Base-by-base conservation (phyloP, 495 filamentous ascomycete genomes). In the Amniculicola lignicola region DNA sequence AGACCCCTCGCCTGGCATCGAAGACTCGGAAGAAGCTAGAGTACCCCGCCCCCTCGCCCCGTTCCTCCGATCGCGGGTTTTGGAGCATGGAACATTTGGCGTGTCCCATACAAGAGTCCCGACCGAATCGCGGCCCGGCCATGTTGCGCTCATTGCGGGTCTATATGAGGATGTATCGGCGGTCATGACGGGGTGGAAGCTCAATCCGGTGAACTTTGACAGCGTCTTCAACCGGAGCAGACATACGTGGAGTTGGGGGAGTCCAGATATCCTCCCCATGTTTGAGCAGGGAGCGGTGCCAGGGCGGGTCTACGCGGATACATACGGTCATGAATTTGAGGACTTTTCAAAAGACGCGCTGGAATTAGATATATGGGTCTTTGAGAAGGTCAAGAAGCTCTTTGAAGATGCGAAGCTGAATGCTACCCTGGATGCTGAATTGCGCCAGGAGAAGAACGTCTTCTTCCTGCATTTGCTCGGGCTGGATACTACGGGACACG, bases 161-260 rank as follows among this genome's bases (percentile, higher is more conserved):
- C 75, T 99, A 41, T 99, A 99, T 67, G 94, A 99, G 69, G 94
- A 99, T 76, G 94, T 99, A 4, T 96, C 92, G 36, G 85, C 94
- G 2, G 94, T 99, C 16, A 95, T 86, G 27, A 99, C 94, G 7
- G 94, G 94, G 12, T 99, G 94, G 94, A 97, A 97, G 71, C 71
- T 96, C 64, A 99, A 99, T 67, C 93, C 94, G 0, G 94, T 99
- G 58, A 88, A 96, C 67, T 99, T 99, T 65, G 94, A 99, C 74
- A 96, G 91, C 62, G 87, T 99, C 9, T 99, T 99, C 79, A 99
- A 99, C 67, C 83, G 87, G 51, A 96, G 91, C 66, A 75, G 87
- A 24, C 94, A 97, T 72, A 97, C 94, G 3, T 99, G 94, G 94
- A 92, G 89, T 69, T 99, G 94, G 94, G 93, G 94, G 6, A 96